phyloP scores from a whole-genome alignment of 495 filamentous ascomycete genomes.

The Aspergillus sparsus region DNA sequence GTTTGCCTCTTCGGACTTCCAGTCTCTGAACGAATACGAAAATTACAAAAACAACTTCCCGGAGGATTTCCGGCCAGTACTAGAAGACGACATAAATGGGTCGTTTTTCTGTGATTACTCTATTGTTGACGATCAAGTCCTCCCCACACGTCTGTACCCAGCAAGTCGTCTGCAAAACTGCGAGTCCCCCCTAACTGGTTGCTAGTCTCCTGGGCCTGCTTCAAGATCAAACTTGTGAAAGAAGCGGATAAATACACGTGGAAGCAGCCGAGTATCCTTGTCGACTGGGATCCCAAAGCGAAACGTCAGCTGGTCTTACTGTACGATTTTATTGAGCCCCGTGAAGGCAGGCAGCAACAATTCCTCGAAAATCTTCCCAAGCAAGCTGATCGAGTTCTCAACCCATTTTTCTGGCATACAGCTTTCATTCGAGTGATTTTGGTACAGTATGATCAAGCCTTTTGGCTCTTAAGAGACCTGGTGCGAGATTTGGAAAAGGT shows the following conservation, averaged over 20 bases:
- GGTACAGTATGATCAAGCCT: slow-evolving; percentile 1
- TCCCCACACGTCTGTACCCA: background rate
- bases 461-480: slow-evolving; percentile 13
- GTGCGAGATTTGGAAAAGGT: slow-evolving; percentile 14
- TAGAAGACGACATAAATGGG: slow-evolving; percentile 11
- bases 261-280: slow-evolving; percentile 10
- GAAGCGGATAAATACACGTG: slow-evolving; percentile 7
- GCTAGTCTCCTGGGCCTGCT: slow-evolving; percentile 16
- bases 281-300: slow-evolving; percentile 8
- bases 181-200: background rate
- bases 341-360: background rate
- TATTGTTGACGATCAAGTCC: background rate
- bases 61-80: background rate
- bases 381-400: background rate
- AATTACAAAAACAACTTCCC: background rate
- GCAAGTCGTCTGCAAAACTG: background rate
- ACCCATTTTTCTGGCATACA: slow-evolving; percentile 17
- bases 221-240: slow-evolving; percentile 14
- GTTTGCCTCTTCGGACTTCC: background rate
- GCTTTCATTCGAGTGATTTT: slow-evolving; percentile 3
- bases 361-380: background rate
- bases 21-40: background rate
- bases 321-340: background rate
- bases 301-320: slow-evolving; percentile 4
- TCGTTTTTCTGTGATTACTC: slow-evolving; percentile 13